Conservation (phyloP, 192 early-diverging fungal species). For the Backusella luteola region DNA sequence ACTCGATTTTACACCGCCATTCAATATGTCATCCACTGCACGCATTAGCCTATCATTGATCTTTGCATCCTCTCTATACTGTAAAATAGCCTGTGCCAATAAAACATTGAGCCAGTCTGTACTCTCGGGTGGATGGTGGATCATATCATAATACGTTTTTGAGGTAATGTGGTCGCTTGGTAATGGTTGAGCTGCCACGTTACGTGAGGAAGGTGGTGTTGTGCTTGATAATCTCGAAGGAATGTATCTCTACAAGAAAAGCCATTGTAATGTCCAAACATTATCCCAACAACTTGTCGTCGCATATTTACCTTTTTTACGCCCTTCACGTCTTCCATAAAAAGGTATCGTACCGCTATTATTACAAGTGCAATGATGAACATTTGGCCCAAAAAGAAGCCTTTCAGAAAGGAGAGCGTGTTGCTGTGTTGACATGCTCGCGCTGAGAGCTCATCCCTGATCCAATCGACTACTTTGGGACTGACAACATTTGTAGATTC, state of each 20-base stretch:
- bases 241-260: conserved; percentile 36
- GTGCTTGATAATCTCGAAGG: conserved; percentile 40
- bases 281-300: background rate
- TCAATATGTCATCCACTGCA: conserved; percentile 66
- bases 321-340: conserved; percentile 48
- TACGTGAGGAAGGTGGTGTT: conserved; percentile 41
- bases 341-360: conserved; percentile 48
- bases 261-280: background rate
- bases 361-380: conserved; percentile 49
- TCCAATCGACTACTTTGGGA: conserved; percentile 4
- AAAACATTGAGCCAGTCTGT: conserved; percentile 86
- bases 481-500: background rate
- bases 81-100: conserved; percentile 71
- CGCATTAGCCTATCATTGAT: conserved; percentile 64
- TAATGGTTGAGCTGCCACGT: conserved; percentile 42
- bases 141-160: conserved; percentile 56
- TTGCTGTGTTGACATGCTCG: conserved; percentile 1
- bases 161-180: conserved; percentile 54
- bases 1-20: conserved; percentile 62
- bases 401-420: conserved; percentile 45
- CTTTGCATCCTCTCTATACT: conserved; percentile 70
- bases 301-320: conserved; percentile 30
- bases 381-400: conserved; percentile 49
- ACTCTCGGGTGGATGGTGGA: conserved; percentile 61
- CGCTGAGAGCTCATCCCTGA: background rate